These are phyloP conservation scores for Boletus sp. DNA, from an alignment of 768 basidiomycete species.

Conservation along the genomic window DNA sequence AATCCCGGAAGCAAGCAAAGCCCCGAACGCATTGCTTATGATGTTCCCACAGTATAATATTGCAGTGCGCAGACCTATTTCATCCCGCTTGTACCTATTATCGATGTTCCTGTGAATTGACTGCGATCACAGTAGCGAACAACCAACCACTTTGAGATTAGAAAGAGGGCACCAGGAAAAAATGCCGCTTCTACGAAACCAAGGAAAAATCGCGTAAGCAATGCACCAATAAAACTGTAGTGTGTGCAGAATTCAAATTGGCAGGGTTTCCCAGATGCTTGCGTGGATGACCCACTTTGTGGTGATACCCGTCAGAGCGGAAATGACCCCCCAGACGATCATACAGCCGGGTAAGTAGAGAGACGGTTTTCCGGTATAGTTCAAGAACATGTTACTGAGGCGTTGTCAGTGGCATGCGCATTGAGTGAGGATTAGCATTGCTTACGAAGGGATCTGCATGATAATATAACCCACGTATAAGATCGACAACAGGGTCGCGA, in stretches of 20 bases:
- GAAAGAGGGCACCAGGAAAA: conserved; percentile 42
- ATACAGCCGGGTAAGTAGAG: conserved; percentile 63
- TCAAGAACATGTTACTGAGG: conserved; percentile 67
- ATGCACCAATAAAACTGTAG: conserved; percentile 38
- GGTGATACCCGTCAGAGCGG: conserved; percentile 41
- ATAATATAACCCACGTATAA: conserved; percentile 57
- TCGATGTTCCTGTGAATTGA: conserved; percentile 19
- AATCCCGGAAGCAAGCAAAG: conserved; percentile 47
- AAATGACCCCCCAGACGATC: conserved; percentile 67
- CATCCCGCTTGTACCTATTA: conserved; percentile 42
- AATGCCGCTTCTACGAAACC: conserved; percentile 53
- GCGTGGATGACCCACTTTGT: conserved; percentile 24
- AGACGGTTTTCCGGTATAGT: conserved; percentile 63
- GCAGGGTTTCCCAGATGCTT: background rate
- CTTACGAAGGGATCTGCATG: conserved; percentile 41
- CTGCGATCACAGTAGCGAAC: conserved; percentile 29
- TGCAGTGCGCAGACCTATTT: conserved; percentile 43
- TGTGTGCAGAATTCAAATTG: background rate
- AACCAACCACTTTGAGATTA: conserved; percentile 33
- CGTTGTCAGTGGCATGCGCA: background rate
- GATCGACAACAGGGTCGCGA: conserved; percentile 64
- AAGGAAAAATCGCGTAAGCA: conserved; percentile 50
- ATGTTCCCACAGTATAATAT: conserved; percentile 50
- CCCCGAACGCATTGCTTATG: conserved; percentile 54
- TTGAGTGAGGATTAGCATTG: background rate